Base-by-base conservation (phyloP, 1,284 basidiomycete species). In the Cystobasidiaceae sp. region DNA sequence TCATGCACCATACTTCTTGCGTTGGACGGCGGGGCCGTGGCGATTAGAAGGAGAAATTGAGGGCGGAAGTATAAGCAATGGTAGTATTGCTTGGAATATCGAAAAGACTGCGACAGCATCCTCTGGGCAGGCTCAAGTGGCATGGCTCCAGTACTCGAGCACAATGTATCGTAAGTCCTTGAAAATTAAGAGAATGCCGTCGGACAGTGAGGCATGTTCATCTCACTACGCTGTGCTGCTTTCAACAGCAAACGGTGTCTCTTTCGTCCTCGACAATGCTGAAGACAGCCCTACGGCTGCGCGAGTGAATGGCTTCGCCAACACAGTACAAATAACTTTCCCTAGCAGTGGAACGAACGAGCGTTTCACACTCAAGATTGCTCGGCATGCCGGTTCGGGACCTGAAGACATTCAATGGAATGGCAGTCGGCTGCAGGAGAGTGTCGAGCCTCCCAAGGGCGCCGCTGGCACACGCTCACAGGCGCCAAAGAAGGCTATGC, bases 161-260 rank as follows among this genome's bases (percentile, higher is more conserved):
- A 67, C 49, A 34, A 72, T 72, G 71, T 72, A 69, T 59, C 64
- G 67, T 28, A 66, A 68, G 8, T 66, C 59, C 2, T 19, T 69
- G 48, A 45, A 54, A 27, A 48, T 67, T n/a, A n/a, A 4, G 13
- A 23, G 17, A 13, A 23, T 46, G 21, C 30, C 5, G 44, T 25
- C 2, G 34, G 19, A 5, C 19, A 25, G 17, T n/a, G 23, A 3
- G 15, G 17, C 27, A 19, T 13, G 9, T n/a, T 49, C 13, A 21
- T 9, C 9, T 33, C 46, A 23, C 49, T 63, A 28, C 33, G 11
- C 49, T 9, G 50, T 13, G 19, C 23, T 15, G 17, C 4, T 17
- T 33, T 33, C 27, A 9, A 25, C 21, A 58, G 54, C 63, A 5
- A 45, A 66, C 17, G 63, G 63, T 19, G 52, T 66, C n/a, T 32